phyloP scores from a whole-genome alignment of 495 filamentous ascomycete genomes.

The Neurospora sp. region DNA sequence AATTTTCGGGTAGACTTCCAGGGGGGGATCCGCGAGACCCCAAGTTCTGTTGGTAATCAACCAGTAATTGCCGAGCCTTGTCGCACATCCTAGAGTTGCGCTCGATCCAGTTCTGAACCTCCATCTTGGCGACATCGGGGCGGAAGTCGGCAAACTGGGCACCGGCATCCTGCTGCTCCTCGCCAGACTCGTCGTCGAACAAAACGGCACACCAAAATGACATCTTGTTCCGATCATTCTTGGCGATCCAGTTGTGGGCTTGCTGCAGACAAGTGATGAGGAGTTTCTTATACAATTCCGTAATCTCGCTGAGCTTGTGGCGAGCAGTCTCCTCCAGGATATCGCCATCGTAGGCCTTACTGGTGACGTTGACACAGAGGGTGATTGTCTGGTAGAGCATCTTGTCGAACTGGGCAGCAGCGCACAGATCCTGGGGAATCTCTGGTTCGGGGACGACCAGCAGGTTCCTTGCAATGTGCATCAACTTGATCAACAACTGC shows the following conservation, averaged over 20 bases:
- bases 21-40: slow-evolving; percentile 18
- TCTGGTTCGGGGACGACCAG: slow-evolving; percentile 64
- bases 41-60: slow-evolving; percentile 26
- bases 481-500: slow-evolving; percentile 72
- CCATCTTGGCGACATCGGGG: slow-evolving; percentile 30
- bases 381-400: slow-evolving; percentile 75
- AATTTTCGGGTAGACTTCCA: slow-evolving; percentile 24
- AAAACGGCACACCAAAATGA: slow-evolving; percentile 76
- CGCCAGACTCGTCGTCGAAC: slow-evolving; percentile 48
- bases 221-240: slow-evolving; percentile 86
- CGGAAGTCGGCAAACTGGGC: slow-evolving; percentile 32
- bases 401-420: slow-evolving; percentile 66
- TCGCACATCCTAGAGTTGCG: slow-evolving; percentile 41
- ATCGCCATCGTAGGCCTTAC: slow-evolving; percentile 81
- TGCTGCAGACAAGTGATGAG: slow-evolving; percentile 84
- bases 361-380: slow-evolving; percentile 77
- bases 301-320: slow-evolving; percentile 41
- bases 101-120: slow-evolving; percentile 40
- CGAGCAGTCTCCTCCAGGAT: slow-evolving; percentile 55
- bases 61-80: slow-evolving; percentile 28
- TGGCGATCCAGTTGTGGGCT: slow-evolving; percentile 83
- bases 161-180: slow-evolving; percentile 36
- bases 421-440: slow-evolving; percentile 77
- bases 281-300: slow-evolving; percentile 65
- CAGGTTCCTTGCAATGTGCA: slow-evolving; percentile 76